Percentiles rank a stretch among this genome's conserved stretches.
Evolutionary conservation across 441 rosid species (phyloP).

Genomic region (Aquilaria agallochum): DNA sequence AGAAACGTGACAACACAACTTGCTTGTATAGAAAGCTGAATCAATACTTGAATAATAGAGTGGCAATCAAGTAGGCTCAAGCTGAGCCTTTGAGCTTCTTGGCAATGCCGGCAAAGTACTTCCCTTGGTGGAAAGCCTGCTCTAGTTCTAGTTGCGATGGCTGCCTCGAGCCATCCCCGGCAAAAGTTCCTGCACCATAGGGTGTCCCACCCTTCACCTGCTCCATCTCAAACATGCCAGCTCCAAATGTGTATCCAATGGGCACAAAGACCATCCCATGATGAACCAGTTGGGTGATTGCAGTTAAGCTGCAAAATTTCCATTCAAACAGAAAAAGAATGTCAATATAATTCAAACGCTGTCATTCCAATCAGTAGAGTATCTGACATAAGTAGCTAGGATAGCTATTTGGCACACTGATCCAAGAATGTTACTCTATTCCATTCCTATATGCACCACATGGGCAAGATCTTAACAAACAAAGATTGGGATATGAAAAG

Average conservation of each 20-base stretch:
- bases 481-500: too few species aligned
- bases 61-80: conserved; percentile 8
- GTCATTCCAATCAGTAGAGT: too few species aligned
- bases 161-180: conserved; percentile 45
- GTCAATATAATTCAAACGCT: neutral
- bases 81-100: conserved; percentile 42
- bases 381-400: too few species aligned
- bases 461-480: too few species aligned
- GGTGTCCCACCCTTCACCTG: conserved; percentile 46
- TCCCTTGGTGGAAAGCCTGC: conserved; percentile 49
- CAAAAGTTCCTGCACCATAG: conserved; percentile 41
- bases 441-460: too few species aligned
- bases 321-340: neutral
- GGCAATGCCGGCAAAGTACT: conserved; percentile 36
- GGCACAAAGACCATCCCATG: conserved; percentile 55
- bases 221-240: conserved; percentile 55
- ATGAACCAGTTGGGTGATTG: conserved; percentile 46
- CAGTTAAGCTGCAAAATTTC: conserved; percentile 32
- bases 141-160: conserved; percentile 41
- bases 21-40: conserved; percentile 5
- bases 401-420: too few species aligned
- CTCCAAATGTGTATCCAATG: conserved; percentile 48
- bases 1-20: neutral
- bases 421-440: too few species aligned
- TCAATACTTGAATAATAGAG: neutral